Conservation (phyloP, 306 rosid genomes). For the Sechiopsis laciniata region DNA sequence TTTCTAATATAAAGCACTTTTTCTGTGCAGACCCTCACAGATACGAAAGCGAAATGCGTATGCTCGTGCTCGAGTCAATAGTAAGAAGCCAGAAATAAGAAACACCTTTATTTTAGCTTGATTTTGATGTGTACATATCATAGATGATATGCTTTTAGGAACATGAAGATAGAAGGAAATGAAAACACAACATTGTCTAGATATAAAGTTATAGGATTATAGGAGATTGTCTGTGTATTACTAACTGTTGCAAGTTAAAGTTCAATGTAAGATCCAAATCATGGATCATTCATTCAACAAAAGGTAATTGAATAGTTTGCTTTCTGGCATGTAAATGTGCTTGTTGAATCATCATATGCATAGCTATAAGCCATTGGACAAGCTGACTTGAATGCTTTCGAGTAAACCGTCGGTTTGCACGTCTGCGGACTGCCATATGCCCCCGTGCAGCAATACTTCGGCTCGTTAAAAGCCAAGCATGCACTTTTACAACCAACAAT, state of each 20-base stretch:
- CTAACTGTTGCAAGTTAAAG: not conserved
- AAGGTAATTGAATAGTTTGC: conserved; percentile 45
- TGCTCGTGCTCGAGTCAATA: conserved; percentile 56
- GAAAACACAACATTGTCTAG: not conserved
- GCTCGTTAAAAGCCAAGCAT: conserved; percentile 42
- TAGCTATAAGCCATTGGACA: conserved; percentile 58
- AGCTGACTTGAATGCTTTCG: conserved; percentile 44
- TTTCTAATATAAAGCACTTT: conserved; percentile 20
- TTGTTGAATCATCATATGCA: conserved; percentile 60
- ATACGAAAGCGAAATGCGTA: conserved; percentile 53
- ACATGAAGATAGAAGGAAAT: conserved; percentile 14
- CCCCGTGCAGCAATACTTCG: conserved; percentile 51
- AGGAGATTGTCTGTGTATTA: conserved; percentile 9
- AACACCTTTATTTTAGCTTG: conserved; percentile 24
- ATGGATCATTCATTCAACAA: conserved; percentile 34
- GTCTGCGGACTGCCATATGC: conserved; percentile 33
- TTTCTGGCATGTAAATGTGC: conserved; percentile 52
- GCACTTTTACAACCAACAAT: conserved; percentile 52
- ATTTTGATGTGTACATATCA: conserved; percentile 19
- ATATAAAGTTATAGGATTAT: not conserved
- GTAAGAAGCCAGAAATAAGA: conserved; percentile 30
- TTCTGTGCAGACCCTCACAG: conserved; percentile 55
- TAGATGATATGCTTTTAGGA: conserved; percentile 2
- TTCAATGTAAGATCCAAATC: conserved; percentile 14
- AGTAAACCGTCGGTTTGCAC: conserved; percentile 39